A percentile compares a stretch with the other conserved stretches of the same genome.
Evolutionary conservation across 495 filamentous ascomycete genomes (phyloP).

Genomic region (Arthonia radiata): DNA sequence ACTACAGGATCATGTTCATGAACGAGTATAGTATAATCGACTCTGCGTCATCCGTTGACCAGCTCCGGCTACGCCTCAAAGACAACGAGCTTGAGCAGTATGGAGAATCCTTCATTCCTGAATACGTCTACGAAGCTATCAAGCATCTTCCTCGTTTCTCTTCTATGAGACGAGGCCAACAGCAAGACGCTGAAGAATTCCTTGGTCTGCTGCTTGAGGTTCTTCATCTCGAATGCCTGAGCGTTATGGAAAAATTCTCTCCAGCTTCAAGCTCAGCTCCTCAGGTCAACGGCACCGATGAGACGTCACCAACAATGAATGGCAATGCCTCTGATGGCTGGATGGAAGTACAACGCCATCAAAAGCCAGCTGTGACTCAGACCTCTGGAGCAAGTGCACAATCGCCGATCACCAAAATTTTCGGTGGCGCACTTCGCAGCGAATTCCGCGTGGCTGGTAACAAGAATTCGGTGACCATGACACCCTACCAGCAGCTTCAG

Average conservation of each 20-base stretch:
- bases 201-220: slow-evolving; percentile 81
- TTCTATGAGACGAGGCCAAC: slow-evolving; percentile 85
- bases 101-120: slow-evolving; percentile 75
- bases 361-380: slow-evolving; percentile 64
- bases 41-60: slow-evolving; percentile 46
- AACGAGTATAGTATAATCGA: slow-evolving; percentile 71
- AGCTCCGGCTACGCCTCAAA: slow-evolving; percentile 48
- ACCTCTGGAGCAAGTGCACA: slow-evolving; percentile 52
- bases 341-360: slow-evolving; percentile 85
- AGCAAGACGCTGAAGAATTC: slow-evolving; percentile 97
- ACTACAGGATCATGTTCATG: slow-evolving; percentile 79
- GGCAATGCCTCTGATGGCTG: slow-evolving; percentile 32
- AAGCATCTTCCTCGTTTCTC: slow-evolving; percentile 64
- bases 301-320: slow-evolving; percentile 4
- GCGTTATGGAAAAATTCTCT: slow-evolving; percentile 29
- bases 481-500: slow-evolving; percentile 84
- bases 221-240: slow-evolving; percentile 74
- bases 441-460: slow-evolving; percentile 70
- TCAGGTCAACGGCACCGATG: slow-evolving; percentile 10
- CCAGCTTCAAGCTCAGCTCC: slow-evolving; percentile 13
- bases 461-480: slow-evolving; percentile 71
- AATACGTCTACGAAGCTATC: slow-evolving; percentile 89
- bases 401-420: slow-evolving; percentile 81
- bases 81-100: slow-evolving; percentile 67
- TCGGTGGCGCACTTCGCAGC: slow-evolving; percentile 75